Conservation (phyloP, 345 rosid genomes). For the Brassica juncea region DNA sequence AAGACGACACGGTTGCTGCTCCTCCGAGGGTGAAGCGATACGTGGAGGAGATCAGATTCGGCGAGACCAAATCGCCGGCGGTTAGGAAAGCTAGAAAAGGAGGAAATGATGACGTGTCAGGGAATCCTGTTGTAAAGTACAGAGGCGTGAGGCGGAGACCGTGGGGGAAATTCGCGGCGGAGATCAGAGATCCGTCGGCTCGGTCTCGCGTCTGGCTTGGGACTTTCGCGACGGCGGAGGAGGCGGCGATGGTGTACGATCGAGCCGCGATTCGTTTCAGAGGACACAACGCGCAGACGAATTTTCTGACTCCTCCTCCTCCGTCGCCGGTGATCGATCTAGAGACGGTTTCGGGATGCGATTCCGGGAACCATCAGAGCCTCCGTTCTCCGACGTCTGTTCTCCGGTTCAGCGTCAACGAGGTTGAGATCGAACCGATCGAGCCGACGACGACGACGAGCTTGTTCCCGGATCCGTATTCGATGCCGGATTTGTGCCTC, state of each 20-base stretch:
- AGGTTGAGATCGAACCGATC: slow-evolving; percentile 13
- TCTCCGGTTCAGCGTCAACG: slow-evolving; percentile 54
- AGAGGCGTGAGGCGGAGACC: slow-evolving; percentile 73
- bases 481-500: slow-evolving; percentile 26
- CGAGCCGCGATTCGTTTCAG: slow-evolving; percentile 59
- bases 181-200: slow-evolving; percentile 87
- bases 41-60: slow-evolving; percentile 33
- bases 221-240: slow-evolving; percentile 80
- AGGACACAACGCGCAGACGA: slow-evolving; percentile 65
- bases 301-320: slow-evolving; percentile 50
- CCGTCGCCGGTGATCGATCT: slow-evolving; percentile 33
- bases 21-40: slow-evolving; percentile 30
- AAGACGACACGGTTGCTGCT: not conserved
- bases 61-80: not conserved
- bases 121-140: slow-evolving; percentile 9
- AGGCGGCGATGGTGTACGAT: slow-evolving; percentile 78
- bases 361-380: slow-evolving; percentile 39
- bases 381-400: slow-evolving; percentile 82
- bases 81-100: slow-evolving; percentile 13
- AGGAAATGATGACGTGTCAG: slow-evolving; percentile 13
- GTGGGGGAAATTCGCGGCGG: slow-evolving; percentile 95
- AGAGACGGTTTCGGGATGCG: slow-evolving; percentile 42
- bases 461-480: slow-evolving; percentile 42
- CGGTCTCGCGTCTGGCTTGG: slow-evolving; percentile 86
- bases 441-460: slow-evolving; percentile 5